Evolutionary conservation across 192 early-diverging fungal genomes (phyloP), one percentile per base, ranked within the genome.

Genomic region (Chytriomyces confervae): DNA sequence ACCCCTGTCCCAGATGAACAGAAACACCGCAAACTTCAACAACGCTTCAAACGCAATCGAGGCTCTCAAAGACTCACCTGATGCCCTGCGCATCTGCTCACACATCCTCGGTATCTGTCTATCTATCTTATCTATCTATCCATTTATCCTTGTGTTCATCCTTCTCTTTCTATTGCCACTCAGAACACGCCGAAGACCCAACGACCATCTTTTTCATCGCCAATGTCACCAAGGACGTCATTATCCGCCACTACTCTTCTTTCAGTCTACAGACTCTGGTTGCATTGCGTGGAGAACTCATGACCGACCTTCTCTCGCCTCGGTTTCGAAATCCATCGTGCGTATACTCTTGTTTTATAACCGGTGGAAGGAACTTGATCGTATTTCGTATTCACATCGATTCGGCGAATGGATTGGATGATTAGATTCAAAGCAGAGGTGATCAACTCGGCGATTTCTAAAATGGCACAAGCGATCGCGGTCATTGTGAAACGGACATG

Each of bases 401-500:
- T 36, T 36, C 36, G 36, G 36, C 36, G 36, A 36, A 36, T 36
- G 36, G 36, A 36, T 36, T 36, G 36, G 36, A 36, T 36, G 36
- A 1, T 36, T 44, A 67, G 73, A 7, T 62, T 66, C 16, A 66
- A 75, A 27, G 11, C 20, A 49, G 66, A 50, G 3, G 46, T 44
- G 20, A 61, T 51, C 9, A 67, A 50, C 53, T 27, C 66, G 6
- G 61, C 66, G 11, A 29, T 67, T 18, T 57, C 60, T 23, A 77
- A 77, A 69, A 16, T 69, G 7, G 76, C 66, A 18, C 77, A 79
- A 7, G 66, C 69, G 2, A 72, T 79, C 66, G 77, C 64, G 1
- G 62, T 71, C 5, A 8, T 79, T 27, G 69, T 72, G 13, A 79
- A 79, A 47, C 50, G 77, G n/a, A 48, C 61, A 29, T 79, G 77